Evolutionary conservation across 176 grass and related monocot species (phyloP), one percentile per base, ranked within the genome.

Genomic region (Zoysia japonica): DNA sequence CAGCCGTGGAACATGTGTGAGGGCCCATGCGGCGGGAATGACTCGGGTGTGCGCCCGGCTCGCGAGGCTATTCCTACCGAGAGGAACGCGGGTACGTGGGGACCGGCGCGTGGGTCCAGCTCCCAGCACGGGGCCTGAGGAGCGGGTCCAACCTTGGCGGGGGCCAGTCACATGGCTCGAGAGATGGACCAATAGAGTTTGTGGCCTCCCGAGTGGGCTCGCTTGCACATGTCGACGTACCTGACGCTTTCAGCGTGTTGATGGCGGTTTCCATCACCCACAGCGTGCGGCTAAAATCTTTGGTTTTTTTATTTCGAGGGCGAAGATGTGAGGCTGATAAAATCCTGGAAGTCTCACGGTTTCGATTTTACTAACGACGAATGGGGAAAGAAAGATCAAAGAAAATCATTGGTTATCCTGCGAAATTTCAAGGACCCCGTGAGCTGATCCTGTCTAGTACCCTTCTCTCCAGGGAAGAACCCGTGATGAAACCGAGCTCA

Each of bases 141-240:
- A 9, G 7, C 1, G 72, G 65, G 36, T 8, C 84, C 51, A 9
- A 2, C 11, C 9, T 28, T 28, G 28, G 28, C 28, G 5, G 43
- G 36, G 4, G 17, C 45, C 64, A 11, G 13, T 20, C 84, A 80
- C 63, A 68, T 76, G 84, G 39, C 72, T 65, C 20, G 15, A 54
- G 3, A 17, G 78, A 7, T 55, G 20, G 57, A 38, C 63, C 47
- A 47, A 76, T 37, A 43, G 84, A 63, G 76, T 38, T 48, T 75
- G 77, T 44, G 48, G 2, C 0, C 40, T 2, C 1, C 11, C 35
- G 9, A 37, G 77, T 68, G 84, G 53, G 3, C 2, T 2, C 14
- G 2, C 39, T 6, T 4, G 17, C 55, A 1, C 13, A 44, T 67
- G 15, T 65, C 45, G 50, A 67, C 61, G 68, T 35, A 42, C 48